Conservation (phyloP, 345 rosid species). For the Durio zibethinus region DNA sequence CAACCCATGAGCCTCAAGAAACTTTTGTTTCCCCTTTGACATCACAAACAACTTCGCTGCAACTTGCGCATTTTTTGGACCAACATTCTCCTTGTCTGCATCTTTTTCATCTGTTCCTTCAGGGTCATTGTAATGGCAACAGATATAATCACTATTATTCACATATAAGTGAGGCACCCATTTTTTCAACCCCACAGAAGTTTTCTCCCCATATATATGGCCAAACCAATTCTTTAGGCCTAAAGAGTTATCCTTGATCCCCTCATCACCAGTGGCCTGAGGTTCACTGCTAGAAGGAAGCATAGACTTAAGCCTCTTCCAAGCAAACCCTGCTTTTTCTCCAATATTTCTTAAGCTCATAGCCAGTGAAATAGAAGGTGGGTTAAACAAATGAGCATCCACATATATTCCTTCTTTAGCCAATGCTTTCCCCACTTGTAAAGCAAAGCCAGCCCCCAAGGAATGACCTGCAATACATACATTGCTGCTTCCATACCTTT, state of each 20-base stretch:
- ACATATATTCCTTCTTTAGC: slow-evolving; percentile 77
- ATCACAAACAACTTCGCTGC: slow-evolving; percentile 87
- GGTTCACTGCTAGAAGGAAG: slow-evolving; percentile 49
- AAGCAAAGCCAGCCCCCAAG: slow-evolving; percentile 90
- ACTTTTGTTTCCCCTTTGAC: slow-evolving; percentile 92
- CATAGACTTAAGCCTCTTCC: slow-evolving; percentile 78
- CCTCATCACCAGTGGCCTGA: slow-evolving; percentile 16
- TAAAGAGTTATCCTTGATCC: slow-evolving; percentile 20
- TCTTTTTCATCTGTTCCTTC: slow-evolving; percentile 36
- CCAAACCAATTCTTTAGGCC: slow-evolving; percentile 68
- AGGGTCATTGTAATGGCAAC: slow-evolving; percentile 68
- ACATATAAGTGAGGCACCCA: slow-evolving; percentile 92
- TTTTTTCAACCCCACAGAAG: slow-evolving; percentile 44
- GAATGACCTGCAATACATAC: slow-evolving; percentile 93
- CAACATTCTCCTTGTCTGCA: slow-evolving; percentile 50
- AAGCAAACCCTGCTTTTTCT: slow-evolving; percentile 70
- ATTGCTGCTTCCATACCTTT: slow-evolving; percentile 69
- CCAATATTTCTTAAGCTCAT: slow-evolving; percentile 90
- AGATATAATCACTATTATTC: slow-evolving; percentile 85
- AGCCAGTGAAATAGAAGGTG: slow-evolving; percentile 84
- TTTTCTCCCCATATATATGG: slow-evolving; percentile 41
- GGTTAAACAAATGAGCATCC: slow-evolving; percentile 91
- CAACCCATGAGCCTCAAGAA: slow-evolving; percentile 85
- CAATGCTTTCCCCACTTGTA: slow-evolving; percentile 92
- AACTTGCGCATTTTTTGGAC: slow-evolving; percentile 36